phyloP scores from a whole-genome alignment of 2,329 filamentous ascomycete genomes.

The Colletotrichum somersetense region DNA sequence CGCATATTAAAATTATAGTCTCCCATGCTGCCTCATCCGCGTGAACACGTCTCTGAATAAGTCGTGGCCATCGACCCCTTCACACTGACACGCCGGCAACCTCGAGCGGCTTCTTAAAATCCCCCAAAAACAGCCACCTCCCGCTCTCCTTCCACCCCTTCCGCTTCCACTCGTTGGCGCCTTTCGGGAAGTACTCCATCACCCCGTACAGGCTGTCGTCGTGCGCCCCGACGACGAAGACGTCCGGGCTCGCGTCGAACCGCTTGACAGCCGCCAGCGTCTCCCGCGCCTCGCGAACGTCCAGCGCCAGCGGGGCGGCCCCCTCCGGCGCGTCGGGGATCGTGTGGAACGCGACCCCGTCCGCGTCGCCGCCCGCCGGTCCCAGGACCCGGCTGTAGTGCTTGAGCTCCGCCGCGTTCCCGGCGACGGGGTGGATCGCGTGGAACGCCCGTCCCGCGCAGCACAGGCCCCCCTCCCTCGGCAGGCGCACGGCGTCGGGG shows the following conservation, averaged over 20 bases:
- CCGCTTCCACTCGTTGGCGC: not conserved
- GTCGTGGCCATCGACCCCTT: not conserved
- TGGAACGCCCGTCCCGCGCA: conserved; percentile 1
- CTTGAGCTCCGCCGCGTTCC: not conserved
- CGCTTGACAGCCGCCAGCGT: conserved; percentile 3
- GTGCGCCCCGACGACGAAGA: conserved; percentile 13
- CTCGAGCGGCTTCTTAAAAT: conserved; percentile 2
- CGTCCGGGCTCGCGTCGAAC: conserved; percentile 13
- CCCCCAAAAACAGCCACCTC: conserved; percentile 2
- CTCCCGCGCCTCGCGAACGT: conserved; percentile 6
- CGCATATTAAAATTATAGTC: too few species aligned
- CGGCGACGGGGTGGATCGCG: conserved; percentile 10
- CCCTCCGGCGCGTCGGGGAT: not conserved
- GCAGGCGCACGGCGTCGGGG: conserved; percentile 1
- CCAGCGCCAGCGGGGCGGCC: not conserved
- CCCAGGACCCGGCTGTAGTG: not conserved
- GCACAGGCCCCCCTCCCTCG: not conserved
- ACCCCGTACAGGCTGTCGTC: not conserved
- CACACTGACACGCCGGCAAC: not conserved
- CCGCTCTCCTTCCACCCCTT: conserved; percentile 20
- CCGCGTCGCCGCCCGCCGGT: conserved; percentile 4
- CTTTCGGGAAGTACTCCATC: not conserved
- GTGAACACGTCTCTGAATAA: too few species aligned
- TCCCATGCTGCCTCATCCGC: too few species aligned
- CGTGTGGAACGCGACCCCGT: not conserved